phyloP scores from a whole-genome alignment of 2,329 filamentous ascomycete genomes.

The Ascochyta viciae-villosae region DNA sequence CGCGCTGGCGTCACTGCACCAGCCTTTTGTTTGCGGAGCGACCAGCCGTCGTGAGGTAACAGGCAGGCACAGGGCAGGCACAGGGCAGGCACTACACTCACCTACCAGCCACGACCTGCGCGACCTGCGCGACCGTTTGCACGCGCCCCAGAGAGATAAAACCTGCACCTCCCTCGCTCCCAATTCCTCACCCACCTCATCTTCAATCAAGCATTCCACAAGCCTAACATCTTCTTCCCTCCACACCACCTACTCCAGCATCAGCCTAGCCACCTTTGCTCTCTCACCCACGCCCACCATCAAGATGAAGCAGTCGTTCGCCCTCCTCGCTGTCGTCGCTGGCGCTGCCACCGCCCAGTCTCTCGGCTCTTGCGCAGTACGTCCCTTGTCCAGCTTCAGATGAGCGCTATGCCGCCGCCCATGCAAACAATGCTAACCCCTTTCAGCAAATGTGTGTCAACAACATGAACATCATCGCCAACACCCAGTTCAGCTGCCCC shows the following conservation, averaged over 20 bases:
- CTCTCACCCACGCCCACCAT: constrained; percentile 14
- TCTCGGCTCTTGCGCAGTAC: constrained; percentile 47
- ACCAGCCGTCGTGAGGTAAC: constrained; percentile 16
- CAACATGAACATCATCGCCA: constrained; percentile 55
- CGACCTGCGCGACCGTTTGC: constrained; percentile 19
- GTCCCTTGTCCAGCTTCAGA: constrained; percentile 20
- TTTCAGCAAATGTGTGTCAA: constrained; percentile 51
- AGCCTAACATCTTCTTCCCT: constrained; percentile 17
- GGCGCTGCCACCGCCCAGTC: constrained; percentile 46
- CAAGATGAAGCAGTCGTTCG: constrained; percentile 50
- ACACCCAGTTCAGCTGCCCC: constrained; percentile 50
- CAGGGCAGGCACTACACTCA: constrained; percentile 15
- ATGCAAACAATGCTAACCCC: constrained; percentile 19
- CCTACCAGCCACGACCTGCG: constrained; percentile 19
- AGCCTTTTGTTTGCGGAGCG: constrained; percentile 27
- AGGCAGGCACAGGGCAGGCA: not conserved
- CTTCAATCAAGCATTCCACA: constrained; percentile 17
- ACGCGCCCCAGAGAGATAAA: constrained; percentile 10
- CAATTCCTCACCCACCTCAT: constrained; percentile 15
- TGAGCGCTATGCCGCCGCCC: not conserved
- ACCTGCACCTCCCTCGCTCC: constrained; percentile 18
- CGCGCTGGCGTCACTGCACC: constrained; percentile 21
- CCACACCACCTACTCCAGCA: constrained; percentile 25
- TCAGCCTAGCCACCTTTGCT: constrained; percentile 29
- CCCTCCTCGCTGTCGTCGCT: constrained; percentile 45